These are phyloP conservation scores for Alternaria sp. DNA, from an alignment of 2,329 filamentous ascomycete species.

Conservation along the genomic window DNA sequence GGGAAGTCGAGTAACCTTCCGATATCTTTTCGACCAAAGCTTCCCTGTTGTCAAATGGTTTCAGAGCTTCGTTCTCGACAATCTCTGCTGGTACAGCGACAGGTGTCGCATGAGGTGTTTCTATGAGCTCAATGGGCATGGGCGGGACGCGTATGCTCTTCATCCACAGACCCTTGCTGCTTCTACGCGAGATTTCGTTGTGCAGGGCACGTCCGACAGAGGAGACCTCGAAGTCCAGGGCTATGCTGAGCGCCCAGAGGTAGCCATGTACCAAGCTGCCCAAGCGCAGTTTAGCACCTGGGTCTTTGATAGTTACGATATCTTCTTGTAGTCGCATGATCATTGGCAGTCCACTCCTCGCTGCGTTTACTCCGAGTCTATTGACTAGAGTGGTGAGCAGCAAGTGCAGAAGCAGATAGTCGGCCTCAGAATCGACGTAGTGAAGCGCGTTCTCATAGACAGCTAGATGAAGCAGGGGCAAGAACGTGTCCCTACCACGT, in stretches of 20 bases:
- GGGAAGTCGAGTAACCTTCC: slow-evolving; percentile 70
- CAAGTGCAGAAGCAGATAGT: slow-evolving; percentile 79
- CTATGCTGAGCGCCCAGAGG: slow-evolving; percentile 80
- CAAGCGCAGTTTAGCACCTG: slow-evolving; percentile 77
- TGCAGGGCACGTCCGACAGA: slow-evolving; percentile 75
- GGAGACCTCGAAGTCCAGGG: slow-evolving; percentile 78
- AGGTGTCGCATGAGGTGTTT: slow-evolving; percentile 38
- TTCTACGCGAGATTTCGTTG: slow-evolving; percentile 78
- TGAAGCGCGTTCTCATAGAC: slow-evolving; percentile 90
- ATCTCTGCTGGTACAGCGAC: slow-evolving; percentile 35
- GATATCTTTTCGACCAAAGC: slow-evolving; percentile 79
- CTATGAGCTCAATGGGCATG: slow-evolving; percentile 68
- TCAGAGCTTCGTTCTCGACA: slow-evolving; percentile 56
- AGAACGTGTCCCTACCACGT: slow-evolving; percentile 72
- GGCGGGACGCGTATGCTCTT: slow-evolving; percentile 77
- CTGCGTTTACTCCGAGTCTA: slow-evolving; percentile 83
- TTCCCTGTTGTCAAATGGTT: slow-evolving; percentile 78
- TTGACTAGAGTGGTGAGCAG: slow-evolving; percentile 78
- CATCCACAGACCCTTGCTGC: slow-evolving; percentile 80
- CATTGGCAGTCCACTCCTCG: slow-evolving; percentile 84
- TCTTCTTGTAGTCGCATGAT: slow-evolving; percentile 88
- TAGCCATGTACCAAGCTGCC: slow-evolving; percentile 90
- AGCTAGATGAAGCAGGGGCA: slow-evolving; percentile 83
- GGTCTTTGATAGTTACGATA: slow-evolving; percentile 71
- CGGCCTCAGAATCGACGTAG: slow-evolving; percentile 67